Percentiles rank a stretch among this genome's conserved stretches.
phyloP scores from a whole-genome alignment of 1,284 basidiomycete species.

The Moniliophthora roreri region DNA sequence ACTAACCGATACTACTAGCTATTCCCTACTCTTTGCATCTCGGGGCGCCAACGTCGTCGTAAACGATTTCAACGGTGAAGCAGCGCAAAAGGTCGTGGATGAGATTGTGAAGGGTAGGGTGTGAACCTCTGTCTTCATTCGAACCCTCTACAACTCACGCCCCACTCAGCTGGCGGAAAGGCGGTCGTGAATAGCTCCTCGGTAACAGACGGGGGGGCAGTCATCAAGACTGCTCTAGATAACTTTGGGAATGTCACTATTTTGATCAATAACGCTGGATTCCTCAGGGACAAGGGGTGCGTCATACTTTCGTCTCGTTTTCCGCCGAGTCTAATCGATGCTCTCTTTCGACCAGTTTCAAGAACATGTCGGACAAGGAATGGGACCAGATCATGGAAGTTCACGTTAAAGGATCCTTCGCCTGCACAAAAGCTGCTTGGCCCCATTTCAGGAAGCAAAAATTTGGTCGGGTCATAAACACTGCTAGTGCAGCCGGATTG shows the following conservation, averaged over 20 bases:
- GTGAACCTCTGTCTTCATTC: conserved; percentile 1
- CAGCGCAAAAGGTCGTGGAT: conserved; percentile 92
- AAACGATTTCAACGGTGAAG: conserved; percentile 89
- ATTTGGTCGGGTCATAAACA: conserved; percentile 92
- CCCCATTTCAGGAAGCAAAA: conserved; percentile 94
- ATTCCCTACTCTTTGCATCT: conserved; percentile 88
- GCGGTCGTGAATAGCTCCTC: conserved; percentile 88
- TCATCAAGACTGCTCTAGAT: conserved; percentile 87
- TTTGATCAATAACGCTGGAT: conserved; percentile 97
- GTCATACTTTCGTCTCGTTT: conserved; percentile 18
- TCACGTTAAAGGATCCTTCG: conserved; percentile 92
- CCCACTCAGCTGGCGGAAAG: conserved; percentile 73
- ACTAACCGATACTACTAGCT: conserved; percentile 48
- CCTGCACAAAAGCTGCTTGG: conserved; percentile 98
- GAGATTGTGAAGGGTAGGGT: conserved; percentile 80
- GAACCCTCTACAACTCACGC: conserved; percentile 3
- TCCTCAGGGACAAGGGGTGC: conserved; percentile 82
- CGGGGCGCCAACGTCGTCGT: conserved; percentile 94
- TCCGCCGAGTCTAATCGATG: neutral
- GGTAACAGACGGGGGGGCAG: conserved; percentile 85
- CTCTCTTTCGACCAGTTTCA: conserved; percentile 55
- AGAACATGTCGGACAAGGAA: conserved; percentile 90
- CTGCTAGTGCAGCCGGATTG: conserved; percentile 85
- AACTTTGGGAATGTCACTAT: conserved; percentile 83
- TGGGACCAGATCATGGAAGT: conserved; percentile 89